A percentile compares a stretch with the other conserved stretches of the same genome.
Evolutionary conservation across 2,329 filamentous ascomycete genomes (phyloP).

Genomic region (Pseudogymnoascus sp.): DNA sequence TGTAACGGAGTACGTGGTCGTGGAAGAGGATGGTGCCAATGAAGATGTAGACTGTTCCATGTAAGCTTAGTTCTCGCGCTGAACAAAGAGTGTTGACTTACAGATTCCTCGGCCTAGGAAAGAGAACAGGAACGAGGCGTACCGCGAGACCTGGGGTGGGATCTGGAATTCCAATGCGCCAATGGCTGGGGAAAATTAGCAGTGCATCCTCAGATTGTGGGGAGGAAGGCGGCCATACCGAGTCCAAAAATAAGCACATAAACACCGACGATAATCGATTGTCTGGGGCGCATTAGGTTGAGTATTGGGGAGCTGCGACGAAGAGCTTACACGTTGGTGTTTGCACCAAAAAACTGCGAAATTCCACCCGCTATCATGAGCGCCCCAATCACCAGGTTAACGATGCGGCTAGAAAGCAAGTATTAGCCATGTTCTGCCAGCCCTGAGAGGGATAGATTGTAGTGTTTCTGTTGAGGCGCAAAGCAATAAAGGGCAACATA

Average conservation of each 20-base stretch:
- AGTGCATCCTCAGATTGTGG: neutral
- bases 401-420: slow-evolving; percentile 62
- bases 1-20: slow-evolving; percentile 54
- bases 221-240: slow-evolving; percentile 42
- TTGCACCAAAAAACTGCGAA: slow-evolving; percentile 53
- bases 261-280: slow-evolving; percentile 66
- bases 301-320: neutral
- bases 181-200: neutral
- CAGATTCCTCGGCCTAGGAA: slow-evolving; percentile 93
- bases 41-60: slow-evolving; percentile 79
- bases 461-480: slow-evolving; percentile 13
- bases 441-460: slow-evolving; percentile 5
- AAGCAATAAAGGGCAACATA: slow-evolving; percentile 39
- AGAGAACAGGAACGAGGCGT: slow-evolving; percentile 96
- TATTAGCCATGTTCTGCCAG: slow-evolving; percentile 22
- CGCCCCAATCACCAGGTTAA: slow-evolving; percentile 81
- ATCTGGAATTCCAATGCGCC: slow-evolving; percentile 71
- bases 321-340: slow-evolving; percentile 20
- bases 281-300: slow-evolving; percentile 35
- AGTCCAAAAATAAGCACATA: slow-evolving; percentile 91
- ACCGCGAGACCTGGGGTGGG: slow-evolving; percentile 82
- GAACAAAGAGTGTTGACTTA: slow-evolving; percentile 40
- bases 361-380: slow-evolving; percentile 83
- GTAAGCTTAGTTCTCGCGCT: slow-evolving; percentile 15
- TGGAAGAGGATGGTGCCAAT: slow-evolving; percentile 78